phyloP scores from a whole-genome alignment of 352 stramenopile species.

The Blastocystis sp. region DNA sequence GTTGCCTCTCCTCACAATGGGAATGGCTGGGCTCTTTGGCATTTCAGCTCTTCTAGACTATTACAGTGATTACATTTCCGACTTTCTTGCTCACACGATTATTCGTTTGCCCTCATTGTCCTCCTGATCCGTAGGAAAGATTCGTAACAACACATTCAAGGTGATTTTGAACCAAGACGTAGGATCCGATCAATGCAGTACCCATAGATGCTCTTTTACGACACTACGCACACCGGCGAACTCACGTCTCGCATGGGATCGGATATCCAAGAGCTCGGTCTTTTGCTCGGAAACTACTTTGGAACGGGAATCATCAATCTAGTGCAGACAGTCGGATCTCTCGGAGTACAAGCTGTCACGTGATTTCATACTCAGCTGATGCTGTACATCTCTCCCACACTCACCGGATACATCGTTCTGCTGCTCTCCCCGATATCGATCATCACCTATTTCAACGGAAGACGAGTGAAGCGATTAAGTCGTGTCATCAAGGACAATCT shows the following conservation, averaged over 20 bases:
- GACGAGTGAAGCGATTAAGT: slow-evolving; percentile 31
- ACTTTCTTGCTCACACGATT: slow-evolving; percentile 56
- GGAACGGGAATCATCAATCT: slow-evolving; percentile 48
- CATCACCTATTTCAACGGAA: slow-evolving; percentile 47
- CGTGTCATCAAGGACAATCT: slow-evolving; percentile 57
- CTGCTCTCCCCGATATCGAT: slow-evolving; percentile 37
- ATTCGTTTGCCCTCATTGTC: background rate
- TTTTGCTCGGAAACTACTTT: slow-evolving; percentile 56
- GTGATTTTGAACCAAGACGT: slow-evolving; percentile 57
- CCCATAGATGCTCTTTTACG: slow-evolving; percentile 36
- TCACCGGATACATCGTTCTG: slow-evolving; percentile 45
- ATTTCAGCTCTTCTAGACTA: slow-evolving; percentile 42
- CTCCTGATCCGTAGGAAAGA: background rate
- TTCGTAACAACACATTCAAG: slow-evolving; percentile 55
- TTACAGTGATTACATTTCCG: slow-evolving; percentile 61
- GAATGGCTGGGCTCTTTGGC: slow-evolving; percentile 47
- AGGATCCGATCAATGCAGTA: too few species aligned
- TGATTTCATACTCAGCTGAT: background rate
- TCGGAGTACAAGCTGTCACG: background rate
- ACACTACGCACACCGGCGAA: slow-evolving; percentile 51
- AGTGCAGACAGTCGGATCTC: slow-evolving; percentile 23
- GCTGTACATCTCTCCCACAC: slow-evolving; percentile 48
- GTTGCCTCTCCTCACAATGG: background rate
- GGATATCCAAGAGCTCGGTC: slow-evolving; percentile 42
- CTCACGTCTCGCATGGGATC: slow-evolving; percentile 43